A percentile compares a stretch with the other conserved stretches of the same genome.
Conservation (phyloP, 2,329 filamentous ascomycete genomes). For the Drechslera avenae region DNA sequence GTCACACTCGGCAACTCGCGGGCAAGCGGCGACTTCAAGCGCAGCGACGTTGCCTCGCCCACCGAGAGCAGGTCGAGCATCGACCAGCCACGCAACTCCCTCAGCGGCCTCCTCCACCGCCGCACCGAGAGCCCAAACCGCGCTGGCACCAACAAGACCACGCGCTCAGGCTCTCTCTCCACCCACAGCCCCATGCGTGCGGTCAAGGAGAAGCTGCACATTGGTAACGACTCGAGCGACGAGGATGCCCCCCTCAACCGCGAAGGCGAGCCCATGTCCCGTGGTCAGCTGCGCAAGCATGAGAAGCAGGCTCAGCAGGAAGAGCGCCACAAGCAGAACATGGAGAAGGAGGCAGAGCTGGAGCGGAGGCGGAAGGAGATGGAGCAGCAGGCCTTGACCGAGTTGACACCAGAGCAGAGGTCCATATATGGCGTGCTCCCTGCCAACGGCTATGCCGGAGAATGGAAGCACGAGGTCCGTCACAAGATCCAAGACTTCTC, state of each 20-base stretch:
- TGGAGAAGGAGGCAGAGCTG: slow-evolving; percentile 53
- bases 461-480: slow-evolving; percentile 55
- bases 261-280: slow-evolving; percentile 56
- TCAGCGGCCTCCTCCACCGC: slow-evolving; percentile 46
- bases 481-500: slow-evolving; percentile 59
- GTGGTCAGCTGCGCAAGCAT: slow-evolving; percentile 57
- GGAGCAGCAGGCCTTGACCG: slow-evolving; percentile 54
- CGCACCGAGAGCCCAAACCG: slow-evolving; percentile 45
- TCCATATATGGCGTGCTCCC: slow-evolving; percentile 63
- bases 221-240: slow-evolving; percentile 44
- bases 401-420: slow-evolving; percentile 64
- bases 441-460: slow-evolving; percentile 63
- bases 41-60: slow-evolving; percentile 34
- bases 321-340: slow-evolving; percentile 50
- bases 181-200: slow-evolving; percentile 48
- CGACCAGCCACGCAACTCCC: slow-evolving; percentile 33
- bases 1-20: slow-evolving; percentile 34
- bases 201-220: slow-evolving; percentile 49
- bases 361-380: slow-evolving; percentile 55
- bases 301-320: slow-evolving; percentile 54
- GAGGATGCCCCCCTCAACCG: slow-evolving; percentile 52
- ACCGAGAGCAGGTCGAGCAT: slow-evolving; percentile 40
- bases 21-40: slow-evolving; percentile 43
- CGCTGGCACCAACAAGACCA: slow-evolving; percentile 29
- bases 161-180: slow-evolving; percentile 32